Percentiles rank a stretch among this genome's conserved stretches.
Evolutionary conservation across 1,139 yeast genomes (phyloP).

Genomic region (Geotrichum carabidarum): DNA sequence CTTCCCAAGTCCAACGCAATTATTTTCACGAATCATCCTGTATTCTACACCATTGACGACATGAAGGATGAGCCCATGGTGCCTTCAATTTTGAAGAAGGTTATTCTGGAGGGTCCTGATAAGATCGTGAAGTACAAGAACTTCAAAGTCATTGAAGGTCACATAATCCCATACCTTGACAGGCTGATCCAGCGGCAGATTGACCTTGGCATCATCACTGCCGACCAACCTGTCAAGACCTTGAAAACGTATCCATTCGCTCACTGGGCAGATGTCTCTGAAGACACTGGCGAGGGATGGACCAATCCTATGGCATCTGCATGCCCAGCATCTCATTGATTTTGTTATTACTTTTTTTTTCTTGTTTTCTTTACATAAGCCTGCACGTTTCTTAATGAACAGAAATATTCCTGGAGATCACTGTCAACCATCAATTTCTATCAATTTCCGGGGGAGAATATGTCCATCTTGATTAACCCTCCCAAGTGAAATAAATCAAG

Average conservation of each 20-base stretch:
- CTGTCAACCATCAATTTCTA: too few species aligned
- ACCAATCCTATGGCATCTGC: constrained; percentile 24
- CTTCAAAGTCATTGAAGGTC: constrained; percentile 54
- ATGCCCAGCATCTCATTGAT: constrained; percentile 5
- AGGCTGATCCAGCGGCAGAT: constrained; percentile 52
- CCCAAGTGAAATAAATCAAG: too few species aligned
- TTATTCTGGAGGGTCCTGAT: constrained; percentile 61
- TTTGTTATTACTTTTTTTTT: background rate
- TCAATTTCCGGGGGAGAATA: too few species aligned
- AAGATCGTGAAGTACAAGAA: constrained; percentile 59
- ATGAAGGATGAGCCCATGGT: constrained; percentile 73
- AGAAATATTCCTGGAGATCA: too few species aligned
- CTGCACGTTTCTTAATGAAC: too few species aligned
- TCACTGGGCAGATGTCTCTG: constrained; percentile 33
- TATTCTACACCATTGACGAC: constrained; percentile 63
- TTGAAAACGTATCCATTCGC: constrained; percentile 61
- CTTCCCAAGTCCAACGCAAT: constrained; percentile 58
- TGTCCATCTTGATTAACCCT: too few species aligned
- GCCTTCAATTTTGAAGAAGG: constrained; percentile 60
- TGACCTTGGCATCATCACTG: constrained; percentile 50
- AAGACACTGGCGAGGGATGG: constrained; percentile 27
- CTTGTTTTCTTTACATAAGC: background rate
- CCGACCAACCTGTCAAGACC: constrained; percentile 57
- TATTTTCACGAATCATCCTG: constrained; percentile 62
- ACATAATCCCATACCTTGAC: constrained; percentile 55